Base-by-base conservation (phyloP, 1,284 basidiomycete species). In the Ceratobasidium sp. region DNA sequence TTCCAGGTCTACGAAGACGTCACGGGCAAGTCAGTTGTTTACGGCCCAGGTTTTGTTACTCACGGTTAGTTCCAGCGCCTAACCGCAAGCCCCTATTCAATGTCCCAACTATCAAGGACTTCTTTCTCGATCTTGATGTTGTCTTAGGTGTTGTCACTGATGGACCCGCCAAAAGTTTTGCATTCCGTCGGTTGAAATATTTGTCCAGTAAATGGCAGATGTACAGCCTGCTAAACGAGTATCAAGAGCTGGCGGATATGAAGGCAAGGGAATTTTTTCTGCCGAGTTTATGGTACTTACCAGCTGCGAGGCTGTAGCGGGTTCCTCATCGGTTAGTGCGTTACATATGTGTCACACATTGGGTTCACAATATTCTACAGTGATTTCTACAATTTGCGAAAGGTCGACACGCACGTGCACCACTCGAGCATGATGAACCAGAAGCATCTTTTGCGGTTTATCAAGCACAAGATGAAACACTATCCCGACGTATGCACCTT, bases 351-450 rank as follows among this genome's bases (percentile, higher is more conserved):
- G 14, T 23, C 42, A 44, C 16, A 28, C 14, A 56, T n/a, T 23
- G 21, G 21, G 9, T 36, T 63, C 36, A 62, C 25, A 11, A 23
- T 23, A 38, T 38, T 38, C 30, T 8, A 3, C 78, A 95, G 96
- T 76, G 97, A 99, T 82, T 98, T 99, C 78, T 99, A 99, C 83
- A 99, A 99, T 79, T 86, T 96, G 49, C 90, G 96, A 59, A 99
- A 99, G 80, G 95, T 99, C 74, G 96, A 98, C 80, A 99, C 97
- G 9, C 96, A 99, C 81, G 94, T 99, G 23, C 97, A 99, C 79
- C 95, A 99, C 81, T 97, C 95, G 11, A 97, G 96, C 70, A 92
- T 92, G 80, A 98, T 99, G 96, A 99, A 99, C 81, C 97, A 99
- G 81, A 99, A 99, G 82, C 97, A 99, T 82, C 83, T 99, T n/a